These are phyloP conservation scores for Aethionema arabicum DNA, from an alignment of 345 rosid species.

Conservation along the genomic window DNA sequence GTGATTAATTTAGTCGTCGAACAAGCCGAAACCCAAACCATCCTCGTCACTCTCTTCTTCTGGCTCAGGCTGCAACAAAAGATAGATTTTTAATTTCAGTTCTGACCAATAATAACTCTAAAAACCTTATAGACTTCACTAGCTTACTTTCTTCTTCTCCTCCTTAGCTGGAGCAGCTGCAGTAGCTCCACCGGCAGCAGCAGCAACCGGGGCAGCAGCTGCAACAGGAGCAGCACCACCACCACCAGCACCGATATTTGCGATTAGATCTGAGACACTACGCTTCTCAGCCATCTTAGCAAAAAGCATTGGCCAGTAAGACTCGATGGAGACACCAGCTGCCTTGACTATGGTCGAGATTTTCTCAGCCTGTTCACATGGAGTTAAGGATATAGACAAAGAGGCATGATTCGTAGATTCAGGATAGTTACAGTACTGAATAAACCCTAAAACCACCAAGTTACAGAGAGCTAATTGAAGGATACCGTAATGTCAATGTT, in stretches of 20 bases:
- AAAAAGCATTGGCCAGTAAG: slow-evolving; percentile 81
- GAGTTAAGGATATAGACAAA: too few species aligned
- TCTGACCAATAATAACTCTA: background rate
- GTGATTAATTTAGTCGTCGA: slow-evolving; percentile 50
- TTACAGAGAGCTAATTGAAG: too few species aligned
- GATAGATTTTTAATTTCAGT: background rate
- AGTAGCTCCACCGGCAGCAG: slow-evolving; percentile 41
- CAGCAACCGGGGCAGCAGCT: slow-evolving; percentile 39
- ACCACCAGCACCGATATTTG: slow-evolving; percentile 73
- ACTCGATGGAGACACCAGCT: slow-evolving; percentile 58
- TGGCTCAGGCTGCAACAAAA: slow-evolving; percentile 60
- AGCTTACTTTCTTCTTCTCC: slow-evolving; percentile 62
- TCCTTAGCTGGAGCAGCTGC: slow-evolving; percentile 70
- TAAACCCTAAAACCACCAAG: too few species aligned
- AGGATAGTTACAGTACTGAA: too few species aligned
- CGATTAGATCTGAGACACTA: slow-evolving; percentile 54
- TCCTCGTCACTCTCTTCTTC: slow-evolving; percentile 84
- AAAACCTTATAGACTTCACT: background rate
- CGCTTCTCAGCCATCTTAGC: slow-evolving; percentile 79
- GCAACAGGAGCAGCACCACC: slow-evolving; percentile 46
- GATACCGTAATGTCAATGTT: slow-evolving; percentile 70
- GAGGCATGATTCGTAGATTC: background rate
- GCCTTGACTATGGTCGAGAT: slow-evolving; percentile 57
- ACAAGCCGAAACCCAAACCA: slow-evolving; percentile 74
- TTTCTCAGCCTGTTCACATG: slow-evolving; percentile 85